Base-by-base conservation (phyloP, 805 yeast species). In the Metschnikowia dekortorum region DNA sequence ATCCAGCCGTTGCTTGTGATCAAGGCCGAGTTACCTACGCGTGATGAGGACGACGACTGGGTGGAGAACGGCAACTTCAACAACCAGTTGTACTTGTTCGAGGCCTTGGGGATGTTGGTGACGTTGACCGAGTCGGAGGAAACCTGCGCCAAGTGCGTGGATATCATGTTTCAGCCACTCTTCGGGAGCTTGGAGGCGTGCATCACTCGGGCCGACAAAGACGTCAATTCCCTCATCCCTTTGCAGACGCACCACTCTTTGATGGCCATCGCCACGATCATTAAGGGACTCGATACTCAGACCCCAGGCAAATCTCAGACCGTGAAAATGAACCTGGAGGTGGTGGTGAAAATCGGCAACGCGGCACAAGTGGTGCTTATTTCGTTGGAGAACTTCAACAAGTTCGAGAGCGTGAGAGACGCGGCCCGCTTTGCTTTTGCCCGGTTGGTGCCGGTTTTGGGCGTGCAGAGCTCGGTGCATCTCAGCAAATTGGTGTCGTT, bases 381-480 rank as follows among this genome's bases (percentile, higher is more conserved):
- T 18, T 87, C 96, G 1, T 75, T 94, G 55, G 96, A 92, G 53
- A 83, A 78, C 51, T 81, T 90, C 55, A 76, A 83, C 49, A 78
- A 80, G 38, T 76, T 75, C 54, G 89, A 85, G 62, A 74, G 75
- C 32, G 81, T 92, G 42, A 80, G 98, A 63, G 96, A 89, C 57
- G 85, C 97, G 4, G 76, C 92, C 4, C 79, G 97, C 59, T 89
- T 87, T 65, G 82, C 96, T 31, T 84, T 91, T 68, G 89, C 96
- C 9, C 79, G 98, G 54, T 77, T 94, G 57, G 85, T 90, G 48
- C 89, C 95, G 22, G 73, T 92, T 39, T 71, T 94, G 59, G 71
- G 70, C 49, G 81, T 73, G 62, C 61, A 59, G 22, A 69, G 75
- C 39, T 71, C 75, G 49, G 61, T 62, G 8, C 74, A 80, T 43